Conservation (phyloP, 148 eudicot genomes). For the Cornus controversa region DNA sequence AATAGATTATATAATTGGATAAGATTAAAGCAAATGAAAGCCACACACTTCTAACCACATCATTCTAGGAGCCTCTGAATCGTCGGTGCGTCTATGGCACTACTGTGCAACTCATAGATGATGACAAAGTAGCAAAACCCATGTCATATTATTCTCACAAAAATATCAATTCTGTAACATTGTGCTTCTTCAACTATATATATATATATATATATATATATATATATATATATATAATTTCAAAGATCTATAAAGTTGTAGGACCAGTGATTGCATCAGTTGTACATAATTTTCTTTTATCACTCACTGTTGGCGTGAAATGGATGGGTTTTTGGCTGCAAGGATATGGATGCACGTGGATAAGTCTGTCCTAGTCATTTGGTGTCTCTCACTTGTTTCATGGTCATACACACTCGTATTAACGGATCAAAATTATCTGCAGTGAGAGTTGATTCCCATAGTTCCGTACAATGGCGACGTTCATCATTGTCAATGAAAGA, state of each 20-base stretch:
- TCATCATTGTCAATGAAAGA: no score
- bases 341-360: slow-evolving; percentile 1
- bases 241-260: not conserved
- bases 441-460: no score
- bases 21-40: slow-evolving; percentile 8
- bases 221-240: no score
- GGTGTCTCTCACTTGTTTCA: no score
- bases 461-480: no score
- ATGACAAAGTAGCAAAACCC: no score
- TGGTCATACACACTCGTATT: not conserved
- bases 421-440: not conserved
- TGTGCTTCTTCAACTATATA: no score
- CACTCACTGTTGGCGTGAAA: not conserved
- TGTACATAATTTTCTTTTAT: slow-evolving; percentile 10
- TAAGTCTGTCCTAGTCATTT: not conserved
- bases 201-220: no score
- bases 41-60: slow-evolving; percentile 16
- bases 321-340: not conserved
- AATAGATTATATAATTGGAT: no score
- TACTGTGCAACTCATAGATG: no score
- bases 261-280: not conserved
- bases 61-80: not conserved
- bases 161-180: not conserved
- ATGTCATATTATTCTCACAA: no score
- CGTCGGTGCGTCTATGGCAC: not conserved